Evolutionary conservation across 164 flowering plant species (phyloP), one percentile per base, ranked within the genome.

Genomic region (Vitis rupestris): DNA sequence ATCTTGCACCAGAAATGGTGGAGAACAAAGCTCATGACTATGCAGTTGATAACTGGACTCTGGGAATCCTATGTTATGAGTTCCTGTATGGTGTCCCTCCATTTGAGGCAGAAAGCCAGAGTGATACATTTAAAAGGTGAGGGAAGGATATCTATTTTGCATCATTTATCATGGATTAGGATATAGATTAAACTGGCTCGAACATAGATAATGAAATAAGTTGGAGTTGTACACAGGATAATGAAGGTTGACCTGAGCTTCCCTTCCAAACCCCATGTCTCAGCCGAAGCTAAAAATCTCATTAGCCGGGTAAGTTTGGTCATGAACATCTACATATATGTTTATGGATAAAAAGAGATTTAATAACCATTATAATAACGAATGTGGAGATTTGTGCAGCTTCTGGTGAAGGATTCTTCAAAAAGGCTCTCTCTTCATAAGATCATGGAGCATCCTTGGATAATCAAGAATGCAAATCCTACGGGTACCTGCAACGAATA

Each of bases 1-100:
- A 96, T 69, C 76, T 96, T 57, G 95, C 98, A 64, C 99, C 98
- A 66, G 99, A 96, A 83, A 89, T 96, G 92, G 97, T 91, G 65
- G 93, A 88, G 73, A 85, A 89, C 70, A 93, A 78, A 85, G 88
- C 84, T 60, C 98, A 96, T 76, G 97, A 96, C 64, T 77, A 86
- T 64, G 82, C 95, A 15, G 97, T 96, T 64, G 99, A 96, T 74
- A 90, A 90, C 74, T 96, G 99, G 99, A 91, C 97, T 71, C 51
- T 96, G 78, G 98, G 98, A 31, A 70, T 93, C 31, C 93, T 96
- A 27, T 96, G 97, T 69, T 96, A 88, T 70, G 99, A 96, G 81
- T 93, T 96, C 75, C 85, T 93, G 50, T 92, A 84, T 75, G 98
- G 99, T 48, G 82, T 68, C 17, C 95, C 99, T 68, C 99, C 99